Evolutionary conservation across 2,329 filamentous ascomycete genomes (phyloP).

Genomic region (Cladosporium cucumerinum): DNA sequence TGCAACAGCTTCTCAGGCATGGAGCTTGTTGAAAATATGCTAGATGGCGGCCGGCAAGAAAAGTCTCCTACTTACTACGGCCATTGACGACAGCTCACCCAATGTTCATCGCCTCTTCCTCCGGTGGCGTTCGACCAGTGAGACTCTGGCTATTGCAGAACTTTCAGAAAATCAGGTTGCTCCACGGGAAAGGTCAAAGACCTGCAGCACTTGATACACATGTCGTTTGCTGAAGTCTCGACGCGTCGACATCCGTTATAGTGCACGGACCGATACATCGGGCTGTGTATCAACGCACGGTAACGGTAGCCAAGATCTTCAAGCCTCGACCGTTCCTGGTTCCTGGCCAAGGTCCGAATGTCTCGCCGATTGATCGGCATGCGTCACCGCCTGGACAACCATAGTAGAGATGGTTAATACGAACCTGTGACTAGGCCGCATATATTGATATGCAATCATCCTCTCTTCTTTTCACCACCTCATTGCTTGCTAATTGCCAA

Average conservation of each 20-base stretch:
- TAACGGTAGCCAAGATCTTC: slow-evolving; percentile 9
- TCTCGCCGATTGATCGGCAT: slow-evolving; percentile 2
- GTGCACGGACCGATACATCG: background rate
- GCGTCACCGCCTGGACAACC: slow-evolving; percentile 8
- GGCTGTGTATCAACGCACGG: background rate
- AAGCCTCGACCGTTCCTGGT: slow-evolving; percentile 8
- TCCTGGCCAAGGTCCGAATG: slow-evolving; percentile 11
- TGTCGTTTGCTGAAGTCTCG: slow-evolving; percentile 6
- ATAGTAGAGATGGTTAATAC: background rate
- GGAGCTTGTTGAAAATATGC: background rate
- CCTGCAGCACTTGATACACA: background rate
- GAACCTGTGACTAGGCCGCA: background rate
- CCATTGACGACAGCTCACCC: background rate
- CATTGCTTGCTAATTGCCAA: background rate
- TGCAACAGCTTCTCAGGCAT: background rate
- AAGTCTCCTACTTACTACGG: background rate
- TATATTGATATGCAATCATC: background rate
- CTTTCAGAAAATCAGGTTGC: background rate
- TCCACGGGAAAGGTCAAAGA: background rate
- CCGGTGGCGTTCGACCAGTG: background rate
- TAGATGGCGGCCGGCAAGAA: background rate
- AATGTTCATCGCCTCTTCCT: background rate
- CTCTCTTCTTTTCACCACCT: background rate
- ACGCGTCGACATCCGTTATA: background rate
- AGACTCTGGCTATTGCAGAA: background rate